A percentile compares a stretch with the other conserved stretches of the same genome.
These are phyloP conservation scores for Penicillium brasilianum DNA, from an alignment of 2,329 filamentous ascomycete species.

Conservation along the genomic window DNA sequence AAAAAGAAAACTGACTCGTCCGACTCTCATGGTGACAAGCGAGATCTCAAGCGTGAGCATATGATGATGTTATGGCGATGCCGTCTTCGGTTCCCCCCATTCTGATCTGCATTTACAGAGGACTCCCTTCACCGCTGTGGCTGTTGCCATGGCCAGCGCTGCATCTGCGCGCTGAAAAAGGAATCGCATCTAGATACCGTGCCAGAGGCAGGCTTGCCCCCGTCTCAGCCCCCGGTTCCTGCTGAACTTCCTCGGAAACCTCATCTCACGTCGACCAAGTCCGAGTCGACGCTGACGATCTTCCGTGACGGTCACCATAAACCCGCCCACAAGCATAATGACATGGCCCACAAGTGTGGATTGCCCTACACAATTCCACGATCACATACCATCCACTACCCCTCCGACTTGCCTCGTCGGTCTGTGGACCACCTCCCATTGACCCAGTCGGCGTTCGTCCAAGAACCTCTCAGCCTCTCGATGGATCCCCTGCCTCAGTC, in stretches of 20 bases:
- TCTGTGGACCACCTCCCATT: slow-evolving; percentile 59
- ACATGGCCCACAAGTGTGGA: slow-evolving; percentile 66
- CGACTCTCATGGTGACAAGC: slow-evolving; percentile 43
- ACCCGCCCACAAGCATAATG: slow-evolving; percentile 68
- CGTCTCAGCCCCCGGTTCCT: slow-evolving; percentile 44
- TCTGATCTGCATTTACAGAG: slow-evolving; percentile 44
- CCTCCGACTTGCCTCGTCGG: slow-evolving; percentile 53
- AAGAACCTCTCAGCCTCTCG: slow-evolving; percentile 34
- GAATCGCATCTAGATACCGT: slow-evolving; percentile 58
- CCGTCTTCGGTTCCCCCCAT: slow-evolving; percentile 30
- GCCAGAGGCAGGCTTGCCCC: slow-evolving; percentile 52
- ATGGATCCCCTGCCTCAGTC: slow-evolving; percentile 24
- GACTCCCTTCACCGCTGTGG: slow-evolving; percentile 48
- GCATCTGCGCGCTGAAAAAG: slow-evolving; percentile 65
- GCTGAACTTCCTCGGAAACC: slow-evolving; percentile 59
- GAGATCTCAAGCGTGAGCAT: slow-evolving; percentile 47
- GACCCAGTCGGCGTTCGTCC: slow-evolving; percentile 38
- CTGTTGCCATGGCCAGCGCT: slow-evolving; percentile 64
- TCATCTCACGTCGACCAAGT: slow-evolving; percentile 61
- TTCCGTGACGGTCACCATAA: slow-evolving; percentile 70
- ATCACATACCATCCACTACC: slow-evolving; percentile 56
- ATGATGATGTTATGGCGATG: slow-evolving; percentile 29
- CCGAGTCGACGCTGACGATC: slow-evolving; percentile 64
- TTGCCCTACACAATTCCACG: slow-evolving; percentile 67
- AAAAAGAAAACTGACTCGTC: slow-evolving; percentile 62